Base-by-base conservation (phyloP, 345 rosid species). In the Aquilaria malaccensis region DNA sequence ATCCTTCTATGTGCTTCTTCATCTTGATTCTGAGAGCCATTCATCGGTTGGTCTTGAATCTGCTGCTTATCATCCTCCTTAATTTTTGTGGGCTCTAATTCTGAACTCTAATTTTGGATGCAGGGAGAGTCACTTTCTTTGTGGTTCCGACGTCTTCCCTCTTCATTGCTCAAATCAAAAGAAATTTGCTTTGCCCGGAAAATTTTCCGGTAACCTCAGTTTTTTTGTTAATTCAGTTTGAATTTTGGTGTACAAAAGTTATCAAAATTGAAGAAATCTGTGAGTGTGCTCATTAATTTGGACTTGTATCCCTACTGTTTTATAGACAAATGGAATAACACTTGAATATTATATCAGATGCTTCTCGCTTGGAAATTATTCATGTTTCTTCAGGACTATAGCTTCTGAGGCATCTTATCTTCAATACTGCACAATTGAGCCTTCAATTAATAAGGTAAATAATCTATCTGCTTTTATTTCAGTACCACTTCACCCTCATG, bases 91-190 rank as follows among this genome's bases (percentile, higher is more conserved):
- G 50, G 15, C 31, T 58, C 15, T 57, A 60, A 45, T 51, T 60
- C 59, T 69, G 50, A 15, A 49, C 73, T 52, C 45, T n/a, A 32
- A 56, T 55, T 74, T 60, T 22, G 67, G 56, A 62, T 78, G 68
- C 78, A 93, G 98, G 89, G 92, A 67, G 95, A 85, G 74, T 85
- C 95, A n/a, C 85, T 89, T 77, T 82, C 97, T 65, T 65, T 82
- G 63, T 92, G 94, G 96, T 84, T 92, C 70, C 76, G 89, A n/a
- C 73, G 51, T 47, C 49, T 89, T 76, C 85, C 93, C 66, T 63
- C 63, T 74, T 43, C 69, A 31, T 62, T 92, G 55, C 70, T 80
- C 63, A 79, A 67, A 74, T 89, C 94, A 59, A 82, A 82, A 70
- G 86, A 89, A 69, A 85, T 92, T 81, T 57, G 74, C 74, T 85